A percentile compares a stretch with the other conserved stretches of the same genome.
Evolutionary conservation across 495 filamentous ascomycete genomes (phyloP).

Genomic region (Platismatia glauca): DNA sequence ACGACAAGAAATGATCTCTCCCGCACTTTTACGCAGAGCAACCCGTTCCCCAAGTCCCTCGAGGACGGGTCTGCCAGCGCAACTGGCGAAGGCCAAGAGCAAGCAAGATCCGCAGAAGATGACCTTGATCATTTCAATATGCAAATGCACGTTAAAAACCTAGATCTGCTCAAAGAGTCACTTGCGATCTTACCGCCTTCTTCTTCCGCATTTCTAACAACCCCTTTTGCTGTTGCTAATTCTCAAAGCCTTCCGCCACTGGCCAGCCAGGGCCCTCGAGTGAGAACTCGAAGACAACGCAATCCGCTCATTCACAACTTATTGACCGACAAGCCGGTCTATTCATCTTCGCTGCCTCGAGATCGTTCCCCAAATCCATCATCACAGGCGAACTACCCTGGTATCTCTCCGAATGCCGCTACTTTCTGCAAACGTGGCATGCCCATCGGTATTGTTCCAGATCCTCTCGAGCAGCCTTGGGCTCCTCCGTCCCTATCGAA

Average conservation of each 20-base stretch:
- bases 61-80: neutral
- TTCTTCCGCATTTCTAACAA: constrained; percentile 81
- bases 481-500: constrained; percentile 39
- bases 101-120: constrained; percentile 1
- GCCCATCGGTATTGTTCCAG: constrained; percentile 73
- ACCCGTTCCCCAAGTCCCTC: neutral
- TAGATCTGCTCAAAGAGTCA: constrained; percentile 55
- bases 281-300: constrained; percentile 64
- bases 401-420: constrained; percentile 37
- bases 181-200: constrained; percentile 74
- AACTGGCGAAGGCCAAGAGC: neutral
- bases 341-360: constrained; percentile 80
- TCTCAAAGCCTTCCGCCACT: constrained; percentile 39
- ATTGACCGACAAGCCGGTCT: constrained; percentile 85
- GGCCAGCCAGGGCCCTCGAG: constrained; percentile 47
- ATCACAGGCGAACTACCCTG: constrained; percentile 27
- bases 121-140: constrained; percentile 14
- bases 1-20: neutral
- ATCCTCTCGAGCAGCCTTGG: constrained; percentile 58
- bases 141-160: constrained; percentile 58
- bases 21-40: neutral
- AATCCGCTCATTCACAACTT: constrained; percentile 97
- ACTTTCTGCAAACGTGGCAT: constrained; percentile 90
- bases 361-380: constrained; percentile 36
- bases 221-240: constrained; percentile 70